A percentile compares a stretch with the other conserved stretches of the same genome.
Evolutionary conservation across 1,139 yeast genomes (phyloP).

Genomic region (Kurtzmaniella quercitrusa): DNA sequence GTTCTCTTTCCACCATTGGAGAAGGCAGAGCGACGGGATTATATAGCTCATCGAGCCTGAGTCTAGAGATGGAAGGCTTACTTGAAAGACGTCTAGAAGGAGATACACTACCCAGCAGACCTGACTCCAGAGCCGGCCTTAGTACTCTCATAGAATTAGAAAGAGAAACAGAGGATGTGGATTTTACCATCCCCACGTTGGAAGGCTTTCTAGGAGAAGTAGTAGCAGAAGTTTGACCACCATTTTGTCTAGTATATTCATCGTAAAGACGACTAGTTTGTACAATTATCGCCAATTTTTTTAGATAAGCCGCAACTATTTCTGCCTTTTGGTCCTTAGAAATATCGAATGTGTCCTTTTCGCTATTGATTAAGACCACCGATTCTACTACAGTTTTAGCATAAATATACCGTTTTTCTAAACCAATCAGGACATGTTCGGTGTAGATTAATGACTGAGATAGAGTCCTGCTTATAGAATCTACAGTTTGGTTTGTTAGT

Average conservation of each 20-base stretch:
- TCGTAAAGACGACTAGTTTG: slow-evolving; percentile 59
- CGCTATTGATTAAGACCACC: slow-evolving; percentile 5
- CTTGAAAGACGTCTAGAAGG: slow-evolving; percentile 13
- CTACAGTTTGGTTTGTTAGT: slow-evolving; percentile 38
- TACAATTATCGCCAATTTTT: slow-evolving; percentile 50
- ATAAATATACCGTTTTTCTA: slow-evolving; percentile 14
- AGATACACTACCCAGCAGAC: slow-evolving; percentile 7
- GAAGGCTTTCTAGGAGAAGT: slow-evolving; percentile 3
- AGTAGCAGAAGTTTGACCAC: slow-evolving; percentile 5
- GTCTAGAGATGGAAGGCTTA: slow-evolving; percentile 22
- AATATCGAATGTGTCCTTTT: slow-evolving; percentile 15
- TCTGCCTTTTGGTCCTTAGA: slow-evolving; percentile 36
- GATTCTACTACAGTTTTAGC: slow-evolving; percentile 17
- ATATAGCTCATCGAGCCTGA: slow-evolving; percentile 21
- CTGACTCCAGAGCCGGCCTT: neutral
- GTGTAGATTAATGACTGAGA: slow-evolving; percentile 39
- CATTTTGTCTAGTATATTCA: slow-evolving; percentile 19
- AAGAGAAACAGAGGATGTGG: neutral
- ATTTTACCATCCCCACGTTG: slow-evolving; percentile 2
- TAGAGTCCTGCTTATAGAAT: slow-evolving; percentile 29
- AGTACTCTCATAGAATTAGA: neutral
- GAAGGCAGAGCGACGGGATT: slow-evolving; percentile 21
- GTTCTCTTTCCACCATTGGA: slow-evolving; percentile 2
- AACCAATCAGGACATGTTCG: slow-evolving; percentile 37
- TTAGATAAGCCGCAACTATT: slow-evolving; percentile 46